Evolutionary conservation across 2,329 filamentous ascomycete species (phyloP).

Genomic region (Penicillium oxalicum): DNA sequence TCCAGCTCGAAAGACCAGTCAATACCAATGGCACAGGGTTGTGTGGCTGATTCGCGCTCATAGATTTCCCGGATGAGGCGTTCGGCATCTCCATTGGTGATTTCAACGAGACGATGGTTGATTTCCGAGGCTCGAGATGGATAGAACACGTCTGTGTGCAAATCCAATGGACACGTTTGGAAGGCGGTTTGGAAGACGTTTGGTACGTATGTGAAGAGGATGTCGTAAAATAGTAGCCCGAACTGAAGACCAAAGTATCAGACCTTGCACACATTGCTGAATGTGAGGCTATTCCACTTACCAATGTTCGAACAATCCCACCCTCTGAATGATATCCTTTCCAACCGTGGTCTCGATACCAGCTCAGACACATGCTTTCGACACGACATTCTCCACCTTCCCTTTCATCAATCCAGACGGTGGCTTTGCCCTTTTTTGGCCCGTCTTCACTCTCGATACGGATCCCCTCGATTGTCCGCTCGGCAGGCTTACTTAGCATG

Average conservation of each 20-base stretch:
- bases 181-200: constrained; percentile 96
- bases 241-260: constrained; percentile 41
- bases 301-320: constrained; percentile 80
- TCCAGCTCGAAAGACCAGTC: constrained; percentile 80
- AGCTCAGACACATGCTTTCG: constrained; percentile 86
- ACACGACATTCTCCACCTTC: constrained; percentile 73
- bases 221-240: constrained; percentile 85
- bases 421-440: constrained; percentile 47
- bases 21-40: constrained; percentile 83
- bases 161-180: constrained; percentile 86
- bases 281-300: constrained; percentile 15
- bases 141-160: constrained; percentile 91
- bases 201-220: constrained; percentile 86
- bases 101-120: constrained; percentile 76
- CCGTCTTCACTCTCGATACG: constrained; percentile 61
- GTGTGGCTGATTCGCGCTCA: constrained; percentile 58
- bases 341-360: constrained; percentile 78
- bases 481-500: constrained; percentile 65
- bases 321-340: constrained; percentile 94
- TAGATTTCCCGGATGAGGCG: constrained; percentile 63
- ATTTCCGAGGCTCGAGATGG: constrained; percentile 80
- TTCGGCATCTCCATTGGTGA: constrained; percentile 73
- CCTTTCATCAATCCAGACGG: constrained; percentile 77
- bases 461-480: constrained; percentile 70
- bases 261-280: not conserved